phyloP scores from a whole-genome alignment of 1,284 basidiomycete genomes.

The Leccinum pachyderme region DNA sequence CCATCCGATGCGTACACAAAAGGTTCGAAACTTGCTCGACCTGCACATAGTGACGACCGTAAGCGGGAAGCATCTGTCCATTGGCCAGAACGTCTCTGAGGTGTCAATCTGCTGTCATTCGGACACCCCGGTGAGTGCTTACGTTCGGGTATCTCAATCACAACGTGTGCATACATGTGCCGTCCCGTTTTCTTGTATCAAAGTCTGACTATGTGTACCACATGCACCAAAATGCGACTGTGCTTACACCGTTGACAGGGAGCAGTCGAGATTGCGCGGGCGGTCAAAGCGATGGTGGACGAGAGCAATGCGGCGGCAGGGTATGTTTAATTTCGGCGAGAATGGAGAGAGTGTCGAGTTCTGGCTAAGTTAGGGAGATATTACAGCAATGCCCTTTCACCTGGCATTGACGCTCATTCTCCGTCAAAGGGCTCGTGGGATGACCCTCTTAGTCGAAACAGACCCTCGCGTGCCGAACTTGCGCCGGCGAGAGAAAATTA shows the following conservation, averaged over 20 bases:
- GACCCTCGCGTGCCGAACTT: too few relatives aligned
- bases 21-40: constrained; percentile 47
- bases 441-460: too few relatives aligned
- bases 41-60: constrained; percentile 47
- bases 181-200: background rate
- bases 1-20: background rate
- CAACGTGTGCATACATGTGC: background rate
- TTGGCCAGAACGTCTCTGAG: constrained; percentile 44
- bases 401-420: too few relatives aligned
- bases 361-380: too few relatives aligned
- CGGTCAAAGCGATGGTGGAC: constrained; percentile 52
- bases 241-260: constrained; percentile 35
- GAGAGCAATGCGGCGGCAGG: constrained; percentile 38
- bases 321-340: constrained; percentile 5
- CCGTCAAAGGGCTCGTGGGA: too few relatives aligned
- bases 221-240: background rate
- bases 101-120: constrained; percentile 66
- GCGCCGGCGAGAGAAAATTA: too few relatives aligned
- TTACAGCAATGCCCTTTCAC: too few relatives aligned
- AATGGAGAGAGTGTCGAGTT: background rate
- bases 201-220: background rate
- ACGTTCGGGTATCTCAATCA: too few relatives aligned
- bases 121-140: constrained; percentile 53
- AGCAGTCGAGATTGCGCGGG: constrained; percentile 47
- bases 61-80: constrained; percentile 39